Base-by-base conservation (phyloP, 73 alveolate species). In the Diophrys appendiculata region DNA sequence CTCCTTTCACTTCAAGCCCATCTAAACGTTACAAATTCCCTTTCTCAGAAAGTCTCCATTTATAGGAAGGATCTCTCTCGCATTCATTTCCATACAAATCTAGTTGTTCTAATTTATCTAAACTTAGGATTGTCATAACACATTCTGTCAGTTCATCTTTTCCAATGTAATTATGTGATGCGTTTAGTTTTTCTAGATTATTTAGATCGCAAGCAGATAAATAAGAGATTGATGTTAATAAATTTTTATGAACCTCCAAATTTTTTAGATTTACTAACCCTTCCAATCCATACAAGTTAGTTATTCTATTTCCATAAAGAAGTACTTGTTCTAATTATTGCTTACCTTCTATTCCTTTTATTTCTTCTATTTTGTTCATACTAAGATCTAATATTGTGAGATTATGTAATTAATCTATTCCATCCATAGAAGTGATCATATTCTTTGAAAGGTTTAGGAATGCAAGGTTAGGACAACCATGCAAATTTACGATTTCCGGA, bases 1-100 rank as follows among this genome's bases (percentile, higher is more conserved):
- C 54, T 26, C 29, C 52, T 24, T 67, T 67, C 2, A 67, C 55
- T 67, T 67, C 76, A 8, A 67, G 76, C 53, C 76, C 76, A 24
- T 67, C 76, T 11, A 67, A n/a, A 25, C 30, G 26, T 67, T 2
- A 29, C 2, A 67, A 31, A 26, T 24, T n/a, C 29, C 55, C 30
- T 22, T 67, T 43, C 29, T 67, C 76, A 67, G 76, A 1, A 24
- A 67, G 30, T 2, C 54, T 29, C 26, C 26, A 67, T 67, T 67
- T 67, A 67, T 67, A 67, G 5, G 76, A 29, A 28, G 76, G 76
- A 2, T 67, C 76, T 25, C 30, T 54, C 5, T 43, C 30, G 1
- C 26, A 43, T 3, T 28, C 55, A n/a, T n/a, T n/a, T n/a, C n/a
- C n/a, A n/a, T n/a, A n/a, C n/a, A n/a, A n/a, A n/a, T n/a, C n/a